phyloP scores from a whole-genome alignment of 2,329 filamentous ascomycete genomes.

The Colletotrichum eleusines region DNA sequence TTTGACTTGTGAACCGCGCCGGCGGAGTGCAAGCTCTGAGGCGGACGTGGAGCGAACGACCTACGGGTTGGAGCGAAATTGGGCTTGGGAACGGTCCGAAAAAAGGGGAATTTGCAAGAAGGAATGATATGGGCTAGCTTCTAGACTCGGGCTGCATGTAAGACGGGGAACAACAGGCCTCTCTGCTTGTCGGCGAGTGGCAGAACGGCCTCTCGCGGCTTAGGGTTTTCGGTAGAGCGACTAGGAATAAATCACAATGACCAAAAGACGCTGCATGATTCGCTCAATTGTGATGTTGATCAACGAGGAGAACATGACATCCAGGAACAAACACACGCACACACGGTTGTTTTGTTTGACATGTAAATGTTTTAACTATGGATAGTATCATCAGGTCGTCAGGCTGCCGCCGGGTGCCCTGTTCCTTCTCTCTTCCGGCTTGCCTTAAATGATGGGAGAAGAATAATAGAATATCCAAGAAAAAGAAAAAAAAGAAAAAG shows the following conservation, averaged over 20 bases:
- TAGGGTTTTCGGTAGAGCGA: conserved; percentile 8
- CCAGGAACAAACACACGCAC: neutral
- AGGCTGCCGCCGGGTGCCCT: conserved; percentile 19
- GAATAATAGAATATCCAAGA: conserved; percentile 30
- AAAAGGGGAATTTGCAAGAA: neutral
- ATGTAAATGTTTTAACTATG: neutral
- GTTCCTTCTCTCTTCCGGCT: conserved; percentile 4
- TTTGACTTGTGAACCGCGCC: conserved; percentile 70
- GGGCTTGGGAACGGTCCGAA: neutral
- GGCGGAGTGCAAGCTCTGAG: conserved; percentile 13
- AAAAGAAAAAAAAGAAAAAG: neutral
- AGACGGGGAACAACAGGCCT: conserved; percentile 14
- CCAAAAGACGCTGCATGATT: neutral
- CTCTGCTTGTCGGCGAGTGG: neutral
- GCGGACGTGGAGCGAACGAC: conserved; percentile 22
- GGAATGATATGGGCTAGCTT: neutral
- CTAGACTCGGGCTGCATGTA: neutral
- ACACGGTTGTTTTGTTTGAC: neutral
- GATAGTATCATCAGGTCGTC: conserved; percentile 30
- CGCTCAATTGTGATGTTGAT: neutral
- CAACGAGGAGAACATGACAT: neutral
- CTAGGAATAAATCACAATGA: conserved; percentile 9
- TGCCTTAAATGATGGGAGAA: conserved; percentile 7
- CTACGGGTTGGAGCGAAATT: neutral
- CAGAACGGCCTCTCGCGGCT: neutral